phyloP scores from a whole-genome alignment of 495 filamentous ascomycete species.

The Trichoderma erinaceum region DNA sequence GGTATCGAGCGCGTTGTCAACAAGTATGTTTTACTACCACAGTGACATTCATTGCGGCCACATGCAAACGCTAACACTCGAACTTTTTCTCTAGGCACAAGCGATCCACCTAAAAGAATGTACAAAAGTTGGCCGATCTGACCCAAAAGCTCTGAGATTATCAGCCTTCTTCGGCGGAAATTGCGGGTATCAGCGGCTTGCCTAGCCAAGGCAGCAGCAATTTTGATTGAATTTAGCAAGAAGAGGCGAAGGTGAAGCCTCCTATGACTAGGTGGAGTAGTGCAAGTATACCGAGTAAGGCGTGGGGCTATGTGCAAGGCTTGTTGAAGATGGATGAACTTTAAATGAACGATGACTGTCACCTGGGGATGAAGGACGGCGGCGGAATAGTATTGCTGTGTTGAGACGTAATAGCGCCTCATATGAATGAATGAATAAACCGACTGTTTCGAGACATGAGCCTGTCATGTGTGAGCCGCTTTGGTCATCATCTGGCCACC shows the following conservation, averaged over 20 bases:
- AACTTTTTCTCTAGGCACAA: neutral
- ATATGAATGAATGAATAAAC: neutral
- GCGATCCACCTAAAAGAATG: neutral
- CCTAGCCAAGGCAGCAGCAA: neutral
- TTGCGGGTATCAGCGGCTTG: neutral
- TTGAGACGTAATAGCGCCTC: neutral
- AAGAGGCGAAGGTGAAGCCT: neutral
- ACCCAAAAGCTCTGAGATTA: neutral
- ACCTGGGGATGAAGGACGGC: neutral
- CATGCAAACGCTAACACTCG: neutral
- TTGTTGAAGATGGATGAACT: neutral
- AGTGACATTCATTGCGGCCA: neutral
- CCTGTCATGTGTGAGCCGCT: too few species aligned
- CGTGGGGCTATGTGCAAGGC: neutral
- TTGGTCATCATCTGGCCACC: too few species aligned
- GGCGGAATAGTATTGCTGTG: neutral
- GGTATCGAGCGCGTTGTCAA: slow-evolving; percentile 79
- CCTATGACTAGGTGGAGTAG: neutral
- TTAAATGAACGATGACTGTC: neutral
- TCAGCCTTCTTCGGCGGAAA: too few species aligned
- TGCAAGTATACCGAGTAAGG: neutral
- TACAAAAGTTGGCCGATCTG: neutral
- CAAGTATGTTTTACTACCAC: slow-evolving; percentile 40
- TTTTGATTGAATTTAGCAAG: neutral
- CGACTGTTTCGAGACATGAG: neutral